Evolutionary conservation across 1,139 yeast genomes (phyloP).

Genomic region (Groenewaldozyma auringiensis): DNA sequence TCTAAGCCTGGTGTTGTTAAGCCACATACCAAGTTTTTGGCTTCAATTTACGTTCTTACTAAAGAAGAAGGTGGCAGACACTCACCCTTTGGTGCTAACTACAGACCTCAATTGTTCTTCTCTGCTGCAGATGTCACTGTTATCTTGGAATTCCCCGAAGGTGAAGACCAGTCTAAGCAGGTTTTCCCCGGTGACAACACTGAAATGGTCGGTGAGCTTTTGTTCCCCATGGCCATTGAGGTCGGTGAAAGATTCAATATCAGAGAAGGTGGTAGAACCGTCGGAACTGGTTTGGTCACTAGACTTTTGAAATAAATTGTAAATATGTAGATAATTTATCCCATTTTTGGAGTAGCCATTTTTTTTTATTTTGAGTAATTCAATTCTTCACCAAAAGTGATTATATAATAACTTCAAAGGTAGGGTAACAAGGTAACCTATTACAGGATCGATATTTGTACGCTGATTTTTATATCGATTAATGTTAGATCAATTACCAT

Average conservation of each 20-base stretch:
- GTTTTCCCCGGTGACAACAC: constrained; percentile 98
- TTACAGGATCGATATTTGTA: not conserved
- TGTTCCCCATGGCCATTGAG: constrained; percentile 90
- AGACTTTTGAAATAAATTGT: constrained; percentile 63
- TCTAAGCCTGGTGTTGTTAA: constrained; percentile 88
- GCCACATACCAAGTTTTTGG: constrained; percentile 90
- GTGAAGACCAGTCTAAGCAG: constrained; percentile 77
- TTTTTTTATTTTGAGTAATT: too few relatives aligned
- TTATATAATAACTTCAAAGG: not conserved
- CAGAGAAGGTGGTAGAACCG: constrained; percentile 99
- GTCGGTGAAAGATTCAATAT: constrained; percentile 97
- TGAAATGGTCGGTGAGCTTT: constrained; percentile 89
- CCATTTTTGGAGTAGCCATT: too few relatives aligned
- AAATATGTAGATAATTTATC: constrained; percentile 3
- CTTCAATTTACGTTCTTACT: constrained; percentile 85
- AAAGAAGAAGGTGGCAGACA: constrained; percentile 99
- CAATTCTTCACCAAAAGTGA: too few relatives aligned
- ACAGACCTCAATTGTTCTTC: constrained; percentile 95
- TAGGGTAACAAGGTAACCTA: not conserved
- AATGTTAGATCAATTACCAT: too few relatives aligned
- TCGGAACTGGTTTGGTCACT: constrained; percentile 96
- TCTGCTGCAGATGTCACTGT: constrained; percentile 97
- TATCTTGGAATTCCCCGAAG: constrained; percentile 84
- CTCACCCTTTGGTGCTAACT: constrained; percentile 93
- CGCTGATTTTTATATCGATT: too few relatives aligned